phyloP scores from a whole-genome alignment of 2,329 filamentous ascomycete genomes.

The Chalaropsis ovoidea region DNA sequence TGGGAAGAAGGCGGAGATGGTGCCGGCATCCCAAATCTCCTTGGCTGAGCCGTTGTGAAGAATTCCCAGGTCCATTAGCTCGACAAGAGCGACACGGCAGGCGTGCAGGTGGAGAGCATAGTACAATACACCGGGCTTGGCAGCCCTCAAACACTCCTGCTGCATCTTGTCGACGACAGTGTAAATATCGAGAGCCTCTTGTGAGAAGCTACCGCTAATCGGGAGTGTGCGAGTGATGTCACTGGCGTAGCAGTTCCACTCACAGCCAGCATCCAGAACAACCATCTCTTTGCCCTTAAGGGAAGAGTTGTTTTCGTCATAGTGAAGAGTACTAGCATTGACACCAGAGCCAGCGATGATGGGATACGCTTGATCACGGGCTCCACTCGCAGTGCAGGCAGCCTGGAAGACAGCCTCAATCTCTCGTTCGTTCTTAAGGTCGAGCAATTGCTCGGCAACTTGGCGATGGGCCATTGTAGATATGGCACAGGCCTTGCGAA shows the following conservation, averaged over 20 bases:
- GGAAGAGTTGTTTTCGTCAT: conserved; percentile 65
- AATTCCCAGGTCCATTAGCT: conserved; percentile 61
- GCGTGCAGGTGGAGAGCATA: conserved; percentile 63
- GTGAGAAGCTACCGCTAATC: conserved; percentile 55
- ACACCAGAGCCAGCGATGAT: conserved; percentile 76
- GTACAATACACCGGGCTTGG: conserved; percentile 61
- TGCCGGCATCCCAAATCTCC: conserved; percentile 44
- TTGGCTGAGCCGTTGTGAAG: conserved; percentile 51
- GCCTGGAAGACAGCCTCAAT: conserved; percentile 69
- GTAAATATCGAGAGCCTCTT: conserved; percentile 64
- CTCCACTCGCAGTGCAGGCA: conserved; percentile 60
- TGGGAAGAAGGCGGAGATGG: conserved; percentile 53
- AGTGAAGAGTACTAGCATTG: conserved; percentile 83
- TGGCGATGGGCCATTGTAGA: conserved; percentile 66
- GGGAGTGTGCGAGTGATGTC: conserved; percentile 88
- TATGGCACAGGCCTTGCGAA: conserved; percentile 70
- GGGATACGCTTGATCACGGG: conserved; percentile 71
- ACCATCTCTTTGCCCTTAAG: conserved; percentile 62
- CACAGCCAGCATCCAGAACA: conserved; percentile 77
- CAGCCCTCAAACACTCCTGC: conserved; percentile 55
- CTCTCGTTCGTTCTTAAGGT: conserved; percentile 66
- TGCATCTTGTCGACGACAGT: conserved; percentile 75
- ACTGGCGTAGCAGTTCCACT: conserved; percentile 75
- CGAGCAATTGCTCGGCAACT: conserved; percentile 54
- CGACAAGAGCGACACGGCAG: conserved; percentile 59